Evolutionary conservation across 768 basidiomycete species (phyloP), one percentile per base, ranked within the genome.

Genomic region (Hericium rajendrae): DNA sequence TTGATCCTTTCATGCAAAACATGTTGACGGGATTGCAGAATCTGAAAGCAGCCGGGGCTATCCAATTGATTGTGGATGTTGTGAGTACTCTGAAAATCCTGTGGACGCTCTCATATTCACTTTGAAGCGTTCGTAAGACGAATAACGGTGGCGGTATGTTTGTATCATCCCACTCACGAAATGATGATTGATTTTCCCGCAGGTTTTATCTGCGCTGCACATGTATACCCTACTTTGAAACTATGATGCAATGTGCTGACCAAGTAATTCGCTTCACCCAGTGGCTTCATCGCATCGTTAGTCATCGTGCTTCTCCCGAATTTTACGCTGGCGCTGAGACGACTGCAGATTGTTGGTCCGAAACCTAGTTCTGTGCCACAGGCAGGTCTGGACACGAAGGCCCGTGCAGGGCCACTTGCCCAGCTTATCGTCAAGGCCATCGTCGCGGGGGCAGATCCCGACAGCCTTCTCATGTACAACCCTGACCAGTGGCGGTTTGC

Each of bases 11-110:
- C 60, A 70, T 76, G 55, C 58, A 64, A 38, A 71, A 72, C 39
- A 62, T 85, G 51, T 57, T 83, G 50, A 65, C 69, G 16, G 82
- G 82, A 10, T 62, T 83, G 59, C 63, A 72, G 53, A 73, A 71
- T 13, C 65, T 84, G 60, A 82, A 76, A 65, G 63, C 64, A 24
- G 55, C 66, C 54, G 83, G 82, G 22, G 80, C 78, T 3, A 75
- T 72, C 16, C 75, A 74, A 56, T 67, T 85, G 40, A 74, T 85
- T 50, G 78, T 84, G 26, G 82, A 84, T 70, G 77, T 84, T 62
- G 70, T 69, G 56, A 18, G 69, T 65, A 15, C 16, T 12, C 3
- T 32, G 24, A 10, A 13, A 38, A 13, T 2, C 38, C 37, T 4
- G 15, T 16, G 8, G 5, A 1, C 9, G 32, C 6, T 8, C 32